Base-by-base conservation (phyloP, 148 eudicot species). In the Fagopyrum homotropicum region DNA sequence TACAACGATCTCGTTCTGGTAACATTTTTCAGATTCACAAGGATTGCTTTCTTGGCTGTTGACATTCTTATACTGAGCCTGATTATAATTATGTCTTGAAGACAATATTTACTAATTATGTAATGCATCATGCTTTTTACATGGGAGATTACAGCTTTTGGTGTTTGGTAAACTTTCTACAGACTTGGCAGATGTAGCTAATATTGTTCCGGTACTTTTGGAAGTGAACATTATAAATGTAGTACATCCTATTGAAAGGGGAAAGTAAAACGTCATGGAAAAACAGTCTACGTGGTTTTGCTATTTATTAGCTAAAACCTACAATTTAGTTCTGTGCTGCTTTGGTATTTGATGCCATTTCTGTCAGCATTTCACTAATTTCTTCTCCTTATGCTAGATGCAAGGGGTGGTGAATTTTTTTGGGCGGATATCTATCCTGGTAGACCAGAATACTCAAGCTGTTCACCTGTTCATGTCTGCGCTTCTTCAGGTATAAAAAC, bases 381-480 rank as follows among this genome's bases (percentile, higher is more conserved):
- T 30, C 1, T 52, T 49, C 54, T 43, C 57, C 29, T 16, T 71
- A 40, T 83, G 77, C 45, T 73, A 95, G 99, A 85, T 95, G 97
- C 91, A 92, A 85, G 99, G 99, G 69, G 89, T 90, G 45, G 97
- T 95, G 69, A 88, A 72, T 29, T 90, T 95, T 80, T 95, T 92
- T 74, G 97, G 99, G 17, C 90, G 97, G 55, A 81, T 95, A 76
- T 90, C 99, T 47, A 81, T 95, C 50, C 85, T 92, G 72, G 88
- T 94, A 5, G 97, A 94, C 84, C 98, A 94, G 82, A 94, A 94
- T 78, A 92, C 97, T 1, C 96, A 95, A 69, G 94, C 97, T 55
- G 89, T 95, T 80, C 99, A 95, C 77, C 77, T 92, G 86, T 92
- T 95, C 82, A 95, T 92, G 88, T 56, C 90, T 35, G 97, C 99